Evolutionary conservation across 208 protist genomes (phyloP), one percentile per base, ranked within the genome.

Genomic region (Balamuthia mandrillaris): DNA sequence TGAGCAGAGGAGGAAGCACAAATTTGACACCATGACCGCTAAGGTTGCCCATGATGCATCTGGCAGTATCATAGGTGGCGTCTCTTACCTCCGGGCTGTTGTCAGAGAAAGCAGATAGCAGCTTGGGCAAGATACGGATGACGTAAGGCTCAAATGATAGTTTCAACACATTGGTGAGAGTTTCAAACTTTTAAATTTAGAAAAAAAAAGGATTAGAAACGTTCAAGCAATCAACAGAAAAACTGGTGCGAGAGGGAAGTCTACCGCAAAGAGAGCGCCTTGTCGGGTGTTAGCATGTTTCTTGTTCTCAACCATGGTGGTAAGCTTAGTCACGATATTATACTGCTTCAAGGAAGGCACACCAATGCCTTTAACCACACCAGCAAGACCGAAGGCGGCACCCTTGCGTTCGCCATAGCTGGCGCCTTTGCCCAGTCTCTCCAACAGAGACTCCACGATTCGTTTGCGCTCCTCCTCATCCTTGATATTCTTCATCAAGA

Each of bases 101-200:
- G 61, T 96, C 94, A 82, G 92, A 90, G 79, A 94, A 95, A 42
- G 88, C 95, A 21, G 49, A 44, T 6, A 95, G 81, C 24, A 95
- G 86, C 33, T 92, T 79, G 9, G 93, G 92, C 45, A 93, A 77
- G 42, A 94, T 82, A 16, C 91, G 68, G 27, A 93, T 88, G 16
- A 94, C 78, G 60, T 96, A 95, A 45, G 95, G 94, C 86, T 96
- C 94, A 82, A 96, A 96, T 6, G 94, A 63, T 42, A 91, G 81
- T 39, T 94, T 94, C 7, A 96, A 77, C 12, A 77, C 85, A 29
- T 75, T 88, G 21, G 79, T 92, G 6, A 96, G 85, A 42, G 52
- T 82, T 85, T 95, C 93, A 70, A 94, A 93, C 51, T 88, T n/a
- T 47, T 12, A 27, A 4, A 21, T 24, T 24, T 5, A 18, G n/a